Percentiles rank a stretch among this genome's conserved stretches.
Conservation (phyloP, 179 eudicot genomes). For the Monotropa hypopitys region DNA sequence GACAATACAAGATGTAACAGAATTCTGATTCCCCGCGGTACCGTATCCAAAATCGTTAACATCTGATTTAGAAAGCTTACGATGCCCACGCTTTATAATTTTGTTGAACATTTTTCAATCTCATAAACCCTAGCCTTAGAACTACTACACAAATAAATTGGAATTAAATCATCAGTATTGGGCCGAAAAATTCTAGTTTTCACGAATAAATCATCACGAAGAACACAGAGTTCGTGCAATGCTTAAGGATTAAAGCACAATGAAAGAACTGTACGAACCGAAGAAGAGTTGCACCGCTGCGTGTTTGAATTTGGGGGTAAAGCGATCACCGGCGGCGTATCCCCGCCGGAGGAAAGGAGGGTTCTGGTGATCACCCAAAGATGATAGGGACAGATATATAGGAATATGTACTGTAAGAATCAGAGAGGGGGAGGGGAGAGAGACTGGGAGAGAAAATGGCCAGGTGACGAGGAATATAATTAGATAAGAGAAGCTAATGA, state of each 20-base stretch:
- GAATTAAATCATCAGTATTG: slow-evolving; percentile 3
- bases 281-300: neutral
- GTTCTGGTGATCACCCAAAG: neutral
- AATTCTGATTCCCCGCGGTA: slow-evolving; percentile 9
- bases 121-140: slow-evolving; percentile 18
- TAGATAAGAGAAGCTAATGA: neutral
- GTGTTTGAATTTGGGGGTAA: neutral
- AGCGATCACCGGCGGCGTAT: slow-evolving; percentile 2
- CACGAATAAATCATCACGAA: neutral
- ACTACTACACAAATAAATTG: neutral
- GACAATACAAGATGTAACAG: slow-evolving; percentile 12
- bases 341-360: slow-evolving; percentile 1
- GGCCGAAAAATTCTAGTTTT: neutral
- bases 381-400: neutral
- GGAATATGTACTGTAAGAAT: neutral
- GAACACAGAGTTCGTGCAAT: neutral
- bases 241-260: neutral
- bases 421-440: neutral
- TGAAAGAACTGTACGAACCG: neutral
- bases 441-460: neutral
- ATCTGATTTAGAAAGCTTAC: slow-evolving; percentile 23
- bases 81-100: slow-evolving; percentile 26
- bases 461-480: neutral
- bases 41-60: slow-evolving; percentile 11
- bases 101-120: slow-evolving; percentile 24